phyloP scores from a whole-genome alignment of 495 filamentous ascomycete species.

The Podospora comata region DNA sequence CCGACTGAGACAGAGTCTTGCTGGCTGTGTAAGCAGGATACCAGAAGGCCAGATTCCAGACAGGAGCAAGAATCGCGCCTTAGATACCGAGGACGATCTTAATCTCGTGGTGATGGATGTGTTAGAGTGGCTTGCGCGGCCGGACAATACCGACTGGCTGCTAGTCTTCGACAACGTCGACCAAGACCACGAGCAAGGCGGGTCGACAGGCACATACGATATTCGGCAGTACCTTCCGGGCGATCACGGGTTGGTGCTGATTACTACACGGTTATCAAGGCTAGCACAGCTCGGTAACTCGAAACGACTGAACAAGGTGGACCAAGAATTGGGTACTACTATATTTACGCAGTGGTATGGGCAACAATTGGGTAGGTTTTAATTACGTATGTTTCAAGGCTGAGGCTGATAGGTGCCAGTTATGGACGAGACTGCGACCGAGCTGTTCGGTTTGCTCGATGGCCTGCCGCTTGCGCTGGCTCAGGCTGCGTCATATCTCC shows the following conservation, averaged over 20 bases:
- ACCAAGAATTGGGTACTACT: slow-evolving; percentile 15
- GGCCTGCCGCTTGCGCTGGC: no score
- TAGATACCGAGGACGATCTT: slow-evolving; percentile 25
- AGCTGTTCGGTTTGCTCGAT: no score
- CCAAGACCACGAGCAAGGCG: slow-evolving; percentile 27
- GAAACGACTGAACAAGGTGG: slow-evolving; percentile 13
- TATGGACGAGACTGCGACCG: no score
- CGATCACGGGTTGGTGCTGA: slow-evolving; percentile 41
- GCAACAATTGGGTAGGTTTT: slow-evolving; percentile 17
- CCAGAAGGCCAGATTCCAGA: slow-evolving; percentile 30
- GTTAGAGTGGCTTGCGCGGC: slow-evolving; percentile 35
- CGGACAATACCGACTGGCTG: slow-evolving; percentile 40
- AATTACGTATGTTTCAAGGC: slow-evolving; percentile 4
- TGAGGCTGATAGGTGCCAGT: not conserved
- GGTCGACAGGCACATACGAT: slow-evolving; percentile 33
- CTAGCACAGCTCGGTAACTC: slow-evolving; percentile 21
- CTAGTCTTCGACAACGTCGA: slow-evolving; percentile 45
- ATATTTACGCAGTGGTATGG: slow-evolving; percentile 19
- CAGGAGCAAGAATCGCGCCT: slow-evolving; percentile 13
- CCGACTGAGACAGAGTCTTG: slow-evolving; percentile 34
- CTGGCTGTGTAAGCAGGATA: slow-evolving; percentile 26
- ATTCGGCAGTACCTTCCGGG: slow-evolving; percentile 37
- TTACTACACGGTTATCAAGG: slow-evolving; percentile 35
- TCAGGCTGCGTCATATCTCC: no score
- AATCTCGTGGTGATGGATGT: slow-evolving; percentile 29